phyloP scores from a whole-genome alignment of 208 protist species.

The Trypanosomatidae sp. region DNA sequence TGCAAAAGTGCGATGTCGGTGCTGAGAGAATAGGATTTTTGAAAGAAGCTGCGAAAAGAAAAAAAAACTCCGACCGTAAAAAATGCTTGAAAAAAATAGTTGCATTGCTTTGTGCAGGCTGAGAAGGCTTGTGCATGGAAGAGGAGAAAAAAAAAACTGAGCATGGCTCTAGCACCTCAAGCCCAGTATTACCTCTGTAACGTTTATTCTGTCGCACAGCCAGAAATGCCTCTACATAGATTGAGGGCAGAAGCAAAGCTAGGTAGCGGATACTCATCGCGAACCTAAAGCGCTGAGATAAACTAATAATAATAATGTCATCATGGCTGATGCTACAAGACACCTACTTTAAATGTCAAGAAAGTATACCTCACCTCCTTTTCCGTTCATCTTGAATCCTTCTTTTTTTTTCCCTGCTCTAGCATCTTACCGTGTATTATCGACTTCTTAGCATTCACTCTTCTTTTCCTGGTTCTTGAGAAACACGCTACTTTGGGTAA shows the following conservation, averaged over 20 bases:
- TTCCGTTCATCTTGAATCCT: neutral
- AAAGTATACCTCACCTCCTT: neutral
- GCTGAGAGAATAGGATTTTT: neutral
- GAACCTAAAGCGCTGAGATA: neutral
- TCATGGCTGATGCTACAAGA: neutral
- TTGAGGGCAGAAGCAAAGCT: neutral
- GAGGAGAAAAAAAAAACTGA: no score
- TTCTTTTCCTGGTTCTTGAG: neutral
- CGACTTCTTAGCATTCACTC: neutral
- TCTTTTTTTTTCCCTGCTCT: neutral
- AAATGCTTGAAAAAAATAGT: no score
- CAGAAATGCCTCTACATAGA: neutral
- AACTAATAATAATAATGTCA: neutral
- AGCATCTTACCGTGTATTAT: neutral
- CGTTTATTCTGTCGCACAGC: neutral
- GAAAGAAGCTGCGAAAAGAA: neutral
- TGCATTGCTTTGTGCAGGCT: neutral
- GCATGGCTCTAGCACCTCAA: neutral
- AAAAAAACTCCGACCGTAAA: neutral
- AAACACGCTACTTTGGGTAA: neutral
- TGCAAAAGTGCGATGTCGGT: neutral
- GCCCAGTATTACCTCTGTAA: neutral
- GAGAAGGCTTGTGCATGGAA: neutral
- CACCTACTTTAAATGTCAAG: neutral
- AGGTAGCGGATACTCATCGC: neutral